Conservation (phyloP, 352 stramenopile species). For the Hyaloperonospora brassicae region DNA sequence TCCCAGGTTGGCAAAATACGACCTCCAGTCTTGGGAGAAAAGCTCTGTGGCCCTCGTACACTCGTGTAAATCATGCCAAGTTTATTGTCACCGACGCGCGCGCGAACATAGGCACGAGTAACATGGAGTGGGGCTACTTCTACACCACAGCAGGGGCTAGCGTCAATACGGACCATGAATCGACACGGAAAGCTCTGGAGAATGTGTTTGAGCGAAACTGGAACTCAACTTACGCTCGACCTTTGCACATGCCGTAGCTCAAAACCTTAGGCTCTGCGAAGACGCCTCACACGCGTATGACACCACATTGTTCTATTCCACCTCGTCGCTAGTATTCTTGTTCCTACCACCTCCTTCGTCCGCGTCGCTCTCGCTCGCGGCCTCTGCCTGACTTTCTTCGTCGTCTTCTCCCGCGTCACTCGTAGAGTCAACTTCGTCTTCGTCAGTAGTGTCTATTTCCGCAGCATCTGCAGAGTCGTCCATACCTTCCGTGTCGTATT, state of each 20-base stretch:
- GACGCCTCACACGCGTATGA: no score
- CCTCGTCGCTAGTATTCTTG: no score
- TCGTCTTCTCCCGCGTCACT: no score
- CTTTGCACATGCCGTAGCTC: constrained; percentile 22
- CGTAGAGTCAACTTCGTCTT: constrained; percentile 2
- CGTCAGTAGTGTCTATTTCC: constrained; percentile 3
- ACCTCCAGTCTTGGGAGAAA: constrained; percentile 21
- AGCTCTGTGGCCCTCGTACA: constrained; percentile 50
- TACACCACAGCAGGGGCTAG: constrained; percentile 75
- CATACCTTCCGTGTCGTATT: constrained; percentile 7
- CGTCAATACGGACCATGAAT: constrained; percentile 66
- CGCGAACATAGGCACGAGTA: constrained; percentile 81
- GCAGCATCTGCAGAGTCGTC: not conserved
- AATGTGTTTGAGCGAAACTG: constrained; percentile 71
- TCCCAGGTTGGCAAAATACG: constrained; percentile 73
- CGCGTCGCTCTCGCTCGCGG: no score
- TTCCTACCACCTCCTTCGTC: no score
- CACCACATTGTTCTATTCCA: no score
- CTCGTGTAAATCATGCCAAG: constrained; percentile 81
- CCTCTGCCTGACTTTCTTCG: no score
- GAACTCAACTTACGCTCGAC: constrained; percentile 54
- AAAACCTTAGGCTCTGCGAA: constrained; percentile 1
- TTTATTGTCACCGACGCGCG: constrained; percentile 74
- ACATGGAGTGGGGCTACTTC: constrained; percentile 86
- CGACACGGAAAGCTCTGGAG: constrained; percentile 45